These are phyloP conservation scores for Rhodotorula babjevae DNA, from an alignment of 768 basidiomycete species.

Conservation along the genomic window DNA sequence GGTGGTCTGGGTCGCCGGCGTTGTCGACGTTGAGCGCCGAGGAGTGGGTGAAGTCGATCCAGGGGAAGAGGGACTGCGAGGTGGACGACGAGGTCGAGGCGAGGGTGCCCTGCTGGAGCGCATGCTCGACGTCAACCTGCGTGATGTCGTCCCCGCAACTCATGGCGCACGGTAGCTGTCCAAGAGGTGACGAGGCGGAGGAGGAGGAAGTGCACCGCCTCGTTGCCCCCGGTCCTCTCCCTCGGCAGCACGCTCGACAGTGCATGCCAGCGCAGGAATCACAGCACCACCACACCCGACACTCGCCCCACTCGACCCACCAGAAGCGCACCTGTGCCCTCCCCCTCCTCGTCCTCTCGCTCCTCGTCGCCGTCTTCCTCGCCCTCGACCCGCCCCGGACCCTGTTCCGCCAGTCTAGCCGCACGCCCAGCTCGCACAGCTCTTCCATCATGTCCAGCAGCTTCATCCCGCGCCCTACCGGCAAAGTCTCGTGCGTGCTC, in stretches of 20 bases:
- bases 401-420: background rate
- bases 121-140: conserved; percentile 14
- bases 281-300: background rate
- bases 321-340: background rate
- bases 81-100: conserved; percentile 8
- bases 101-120: background rate
- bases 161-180: background rate
- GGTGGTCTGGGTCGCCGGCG: background rate
- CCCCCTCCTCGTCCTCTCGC: background rate
- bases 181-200: background rate
- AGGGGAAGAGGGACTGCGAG: conserved; percentile 27
- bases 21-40: conserved; percentile 27
- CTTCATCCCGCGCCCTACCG: background rate
- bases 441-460: conserved; percentile 41
- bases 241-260: background rate
- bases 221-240: background rate
- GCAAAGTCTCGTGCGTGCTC: background rate
- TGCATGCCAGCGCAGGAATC: background rate
- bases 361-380: conserved; percentile 2
- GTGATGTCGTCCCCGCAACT: conserved; percentile 38
- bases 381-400: conserved; percentile 29
- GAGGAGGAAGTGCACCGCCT: background rate
- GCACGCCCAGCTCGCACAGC: background rate
- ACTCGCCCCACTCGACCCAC: background rate
- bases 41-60: conserved; percentile 19